These are phyloP conservation scores for Rhizopus microsporus DNA, from an alignment of 371 early-diverging fungal species.

Conservation along the genomic window DNA sequence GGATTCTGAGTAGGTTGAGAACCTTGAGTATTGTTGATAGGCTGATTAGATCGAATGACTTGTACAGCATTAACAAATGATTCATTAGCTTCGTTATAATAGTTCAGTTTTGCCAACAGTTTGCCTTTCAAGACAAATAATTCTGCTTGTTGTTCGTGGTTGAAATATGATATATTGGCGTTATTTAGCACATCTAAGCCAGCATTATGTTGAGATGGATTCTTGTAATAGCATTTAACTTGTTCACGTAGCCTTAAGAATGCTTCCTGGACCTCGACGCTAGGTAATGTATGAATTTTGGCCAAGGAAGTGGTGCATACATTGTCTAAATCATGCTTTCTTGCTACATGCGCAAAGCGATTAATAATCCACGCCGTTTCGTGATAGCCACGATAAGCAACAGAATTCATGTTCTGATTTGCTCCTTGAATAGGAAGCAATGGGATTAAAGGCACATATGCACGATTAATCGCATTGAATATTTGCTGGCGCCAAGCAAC, in stretches of 20 bases:
- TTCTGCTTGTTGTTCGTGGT: slow-evolving; percentile 93
- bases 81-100: slow-evolving; percentile 88
- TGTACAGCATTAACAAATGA: slow-evolving; percentile 95
- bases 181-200: slow-evolving; percentile 98
- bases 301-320: slow-evolving; percentile 93
- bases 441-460: slow-evolving; percentile 88
- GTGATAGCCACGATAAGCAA: slow-evolving; percentile 97
- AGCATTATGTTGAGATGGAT: slow-evolving; percentile 80
- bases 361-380: slow-evolving; percentile 99
- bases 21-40: no score
- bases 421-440: slow-evolving; percentile 54
- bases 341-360: slow-evolving; percentile 98
- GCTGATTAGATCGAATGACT: slow-evolving; percentile 56
- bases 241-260: slow-evolving; percentile 98
- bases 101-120: slow-evolving; percentile 87
- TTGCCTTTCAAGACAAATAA: slow-evolving; percentile 96
- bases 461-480: slow-evolving; percentile 93
- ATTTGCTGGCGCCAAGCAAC: slow-evolving; percentile 98
- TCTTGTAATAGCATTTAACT: slow-evolving; percentile 95
- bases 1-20: no score
- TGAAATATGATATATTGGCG: slow-evolving; percentile 97
- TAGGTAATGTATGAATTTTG: slow-evolving; percentile 98
- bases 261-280: slow-evolving; percentile 99
- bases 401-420: slow-evolving; percentile 67
- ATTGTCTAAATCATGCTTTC: slow-evolving; percentile 93